Percentiles rank a stretch among this genome's conserved stretches.
These are phyloP conservation scores for Astrephomene gubernaculifera DNA, from an alignment of 139 green algal species.

Conservation along the genomic window DNA sequence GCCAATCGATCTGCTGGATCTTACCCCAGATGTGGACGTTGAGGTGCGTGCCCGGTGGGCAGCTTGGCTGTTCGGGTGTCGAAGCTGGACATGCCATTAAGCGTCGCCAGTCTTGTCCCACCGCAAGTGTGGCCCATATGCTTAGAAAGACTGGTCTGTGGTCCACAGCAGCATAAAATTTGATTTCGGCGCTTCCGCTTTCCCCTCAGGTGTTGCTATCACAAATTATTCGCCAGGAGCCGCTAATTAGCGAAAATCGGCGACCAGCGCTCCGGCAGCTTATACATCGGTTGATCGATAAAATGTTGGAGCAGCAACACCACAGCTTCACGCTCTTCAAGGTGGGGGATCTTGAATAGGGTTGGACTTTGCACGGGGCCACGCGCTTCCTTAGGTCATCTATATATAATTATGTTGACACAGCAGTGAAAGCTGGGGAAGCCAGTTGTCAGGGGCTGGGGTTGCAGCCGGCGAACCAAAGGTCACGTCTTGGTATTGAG, in stretches of 20 bases:
- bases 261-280: slow-evolving; percentile 65
- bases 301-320: slow-evolving; percentile 65
- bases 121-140: background rate
- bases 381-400: too few relatives aligned
- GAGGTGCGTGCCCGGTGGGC: slow-evolving; percentile 56
- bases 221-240: slow-evolving; percentile 73
- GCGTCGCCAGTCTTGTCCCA: background rate
- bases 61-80: background rate
- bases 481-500: too few relatives aligned
- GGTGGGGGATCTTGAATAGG: too few relatives aligned
- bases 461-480: too few relatives aligned
- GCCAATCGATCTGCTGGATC: slow-evolving; percentile 76
- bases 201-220: slow-evolving; percentile 58
- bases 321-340: slow-evolving; percentile 76
- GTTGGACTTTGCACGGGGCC: too few relatives aligned
- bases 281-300: slow-evolving; percentile 68
- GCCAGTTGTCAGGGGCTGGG: too few relatives aligned
- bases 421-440: too few relatives aligned
- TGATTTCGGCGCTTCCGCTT: background rate
- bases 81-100: background rate
- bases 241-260: slow-evolving; percentile 69
- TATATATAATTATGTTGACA: too few relatives aligned
- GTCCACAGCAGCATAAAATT: too few relatives aligned
- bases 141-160: too few relatives aligned
- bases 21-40: slow-evolving; percentile 71